phyloP scores from a whole-genome alignment of 768 basidiomycete genomes.

The Ramaria sp. region DNA sequence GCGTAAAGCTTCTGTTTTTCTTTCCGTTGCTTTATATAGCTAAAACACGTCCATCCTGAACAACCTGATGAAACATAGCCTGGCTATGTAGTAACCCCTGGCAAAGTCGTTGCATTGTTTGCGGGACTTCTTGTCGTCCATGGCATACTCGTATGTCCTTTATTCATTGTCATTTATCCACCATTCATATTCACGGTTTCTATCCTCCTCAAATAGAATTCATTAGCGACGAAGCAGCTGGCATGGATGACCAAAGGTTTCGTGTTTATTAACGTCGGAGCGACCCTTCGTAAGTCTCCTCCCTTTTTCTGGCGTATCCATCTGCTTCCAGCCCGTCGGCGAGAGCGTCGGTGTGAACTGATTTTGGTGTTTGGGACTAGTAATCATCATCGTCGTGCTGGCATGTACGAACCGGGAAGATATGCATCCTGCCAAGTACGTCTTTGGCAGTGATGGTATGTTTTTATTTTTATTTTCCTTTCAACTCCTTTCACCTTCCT shows the following conservation, averaged over 20 bases:
- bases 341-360: too few species aligned
- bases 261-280: constrained; percentile 81
- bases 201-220: constrained; percentile 35
- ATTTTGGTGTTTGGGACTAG: too few species aligned
- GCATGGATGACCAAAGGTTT: constrained; percentile 65
- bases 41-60: constrained; percentile 6
- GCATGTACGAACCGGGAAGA: constrained; percentile 60
- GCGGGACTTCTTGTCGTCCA: constrained; percentile 66
- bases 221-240: constrained; percentile 61
- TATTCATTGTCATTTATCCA: not conserved
- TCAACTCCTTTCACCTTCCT: too few species aligned
- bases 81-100: constrained; percentile 48
- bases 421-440: constrained; percentile 73
- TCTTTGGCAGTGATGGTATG: constrained; percentile 49
- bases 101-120: constrained; percentile 73
- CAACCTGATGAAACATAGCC: constrained; percentile 32
- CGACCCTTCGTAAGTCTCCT: constrained; percentile 45
- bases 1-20: constrained; percentile 21
- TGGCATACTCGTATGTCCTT: constrained; percentile 45
- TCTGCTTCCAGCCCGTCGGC: not conserved
- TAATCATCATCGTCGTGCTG: constrained; percentile 78
- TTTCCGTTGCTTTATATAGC: too few species aligned
- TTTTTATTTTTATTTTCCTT: too few species aligned
- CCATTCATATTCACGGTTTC: not conserved
- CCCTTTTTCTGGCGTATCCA: not conserved